Evolutionary conservation across 345 rosid genomes (phyloP).

Genomic region (Excoecaria agallocha): DNA sequence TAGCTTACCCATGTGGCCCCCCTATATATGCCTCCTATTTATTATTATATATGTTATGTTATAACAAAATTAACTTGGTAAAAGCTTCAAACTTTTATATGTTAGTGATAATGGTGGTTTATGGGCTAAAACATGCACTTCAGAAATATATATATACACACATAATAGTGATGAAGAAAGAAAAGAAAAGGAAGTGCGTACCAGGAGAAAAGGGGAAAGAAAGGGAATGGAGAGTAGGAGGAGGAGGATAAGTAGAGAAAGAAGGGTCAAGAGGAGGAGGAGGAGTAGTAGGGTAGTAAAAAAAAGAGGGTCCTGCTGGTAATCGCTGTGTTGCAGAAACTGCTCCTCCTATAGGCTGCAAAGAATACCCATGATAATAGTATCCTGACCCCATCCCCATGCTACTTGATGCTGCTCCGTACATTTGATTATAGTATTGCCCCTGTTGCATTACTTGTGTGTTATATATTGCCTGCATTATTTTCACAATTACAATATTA

Average conservation of each 20-base stretch:
- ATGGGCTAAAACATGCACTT: too few relatives aligned
- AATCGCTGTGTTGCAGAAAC: slow-evolving; percentile 37
- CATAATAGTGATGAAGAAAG: background rate
- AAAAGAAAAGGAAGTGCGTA: slow-evolving; percentile 16
- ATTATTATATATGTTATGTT: background rate
- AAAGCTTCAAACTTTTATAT: too few relatives aligned
- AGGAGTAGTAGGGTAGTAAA: slow-evolving; percentile 51
- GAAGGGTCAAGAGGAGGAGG: slow-evolving; percentile 31
- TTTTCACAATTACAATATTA: too few relatives aligned
- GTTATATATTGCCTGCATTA: slow-evolving; percentile 56
- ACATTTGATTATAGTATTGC: slow-evolving; percentile 64
- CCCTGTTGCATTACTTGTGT: slow-evolving; percentile 60
- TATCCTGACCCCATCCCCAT: slow-evolving; percentile 42
- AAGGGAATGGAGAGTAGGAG: slow-evolving; percentile 33
- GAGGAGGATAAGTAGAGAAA: slow-evolving; percentile 41
- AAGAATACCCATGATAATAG: slow-evolving; percentile 58
- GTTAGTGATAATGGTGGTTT: too few relatives aligned
- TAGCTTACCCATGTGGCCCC: slow-evolving; percentile 40
- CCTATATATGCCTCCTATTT: background rate
- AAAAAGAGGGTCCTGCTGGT: slow-evolving; percentile 40
- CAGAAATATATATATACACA: too few relatives aligned
- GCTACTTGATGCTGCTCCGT: slow-evolving; percentile 47
- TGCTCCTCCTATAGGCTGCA: slow-evolving; percentile 58
- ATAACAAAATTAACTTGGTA: too few relatives aligned
- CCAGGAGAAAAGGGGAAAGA: slow-evolving; percentile 50